Evolutionary conservation across 192 early-diverging fungal genomes (phyloP).

Genomic region (Funneliformis geosporum): DNA sequence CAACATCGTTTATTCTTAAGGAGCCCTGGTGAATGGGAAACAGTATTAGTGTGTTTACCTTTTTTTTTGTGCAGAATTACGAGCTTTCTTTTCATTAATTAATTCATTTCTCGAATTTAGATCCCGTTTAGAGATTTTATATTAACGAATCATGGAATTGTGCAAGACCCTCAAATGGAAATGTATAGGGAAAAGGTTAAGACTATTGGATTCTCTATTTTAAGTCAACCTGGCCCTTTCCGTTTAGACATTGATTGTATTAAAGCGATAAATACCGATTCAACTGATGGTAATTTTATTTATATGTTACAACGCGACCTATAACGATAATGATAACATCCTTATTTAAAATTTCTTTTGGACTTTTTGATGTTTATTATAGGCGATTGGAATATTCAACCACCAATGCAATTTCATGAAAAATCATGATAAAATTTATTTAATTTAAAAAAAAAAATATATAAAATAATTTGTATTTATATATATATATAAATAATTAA

Average conservation of each 20-base stretch:
- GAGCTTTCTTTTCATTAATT: neutral
- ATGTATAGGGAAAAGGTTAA: constrained; percentile 85
- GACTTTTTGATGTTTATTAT: neutral
- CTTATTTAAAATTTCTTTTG: neutral
- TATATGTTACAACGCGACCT: no score
- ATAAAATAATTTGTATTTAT: no score
- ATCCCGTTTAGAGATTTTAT: constrained; percentile 95
- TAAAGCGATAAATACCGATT: constrained; percentile 80
- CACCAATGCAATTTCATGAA: neutral
- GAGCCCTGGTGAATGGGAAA: constrained; percentile 91
- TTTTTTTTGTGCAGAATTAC: no score
- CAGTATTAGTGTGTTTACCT: constrained; percentile 63
- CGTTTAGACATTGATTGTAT: constrained; percentile 89
- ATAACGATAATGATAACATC: no score
- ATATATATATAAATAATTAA: neutral
- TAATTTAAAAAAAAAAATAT: no score
- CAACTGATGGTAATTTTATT: constrained; percentile 7
- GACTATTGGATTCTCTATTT: constrained; percentile 87
- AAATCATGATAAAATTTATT: neutral
- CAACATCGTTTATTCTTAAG: constrained; percentile 90
- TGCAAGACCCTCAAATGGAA: constrained; percentile 80
- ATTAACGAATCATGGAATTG: constrained; percentile 84
- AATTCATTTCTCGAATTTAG: constrained; percentile 38
- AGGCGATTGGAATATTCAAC: neutral
- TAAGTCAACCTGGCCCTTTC: constrained; percentile 84